Base-by-base conservation (phyloP, 257 asterid species). In the Jacaranda copaia region DNA sequence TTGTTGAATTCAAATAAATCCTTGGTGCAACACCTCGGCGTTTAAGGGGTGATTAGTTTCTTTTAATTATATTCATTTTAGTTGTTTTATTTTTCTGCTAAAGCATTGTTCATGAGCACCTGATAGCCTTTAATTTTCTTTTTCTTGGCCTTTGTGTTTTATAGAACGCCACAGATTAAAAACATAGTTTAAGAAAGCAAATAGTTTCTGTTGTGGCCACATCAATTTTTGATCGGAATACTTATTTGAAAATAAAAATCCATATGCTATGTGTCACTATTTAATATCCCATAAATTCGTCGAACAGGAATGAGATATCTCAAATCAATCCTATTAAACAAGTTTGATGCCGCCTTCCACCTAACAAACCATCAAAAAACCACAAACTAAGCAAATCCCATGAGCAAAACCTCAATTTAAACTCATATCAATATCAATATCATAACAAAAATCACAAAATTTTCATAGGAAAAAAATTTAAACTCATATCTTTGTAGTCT, bases 111-210 rank as follows among this genome's bases (percentile, higher is more conserved):
- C n/a, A n/a, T n/a, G n/a, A n/a, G n/a, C n/a, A n/a, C n/a, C n/a
- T n/a, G n/a, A n/a, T n/a, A n/a, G n/a, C n/a, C n/a, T n/a, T n/a
- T 53, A n/a, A 0, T 16, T 52, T 51, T 52, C 9, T 15, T 52
- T 14, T 14, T 52, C 58, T n/a, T 52, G 8, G 6, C 13, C 20
- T n/a, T 20, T 52, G 8, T 52, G 20, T 4, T 51, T 51, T 52
- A 52, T 5, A 20, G 58, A 14, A 52, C 58, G 14, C 20, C 13
- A 48, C 53, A 39, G 13, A 52, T 5, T n/a, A 0, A 18, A 16
- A 19, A 53, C 59, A 56, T 56, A 56, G 62, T 56, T 56, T 56
- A 56, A 16, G 62, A 19, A 56, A 56, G 62, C 36, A 19, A 56
- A 56, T 4, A 59, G 11, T 59, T 12, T 25, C 7, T 10, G 15